phyloP scores from a whole-genome alignment of 306 rosid species.

The Prinsepia uniflora region DNA sequence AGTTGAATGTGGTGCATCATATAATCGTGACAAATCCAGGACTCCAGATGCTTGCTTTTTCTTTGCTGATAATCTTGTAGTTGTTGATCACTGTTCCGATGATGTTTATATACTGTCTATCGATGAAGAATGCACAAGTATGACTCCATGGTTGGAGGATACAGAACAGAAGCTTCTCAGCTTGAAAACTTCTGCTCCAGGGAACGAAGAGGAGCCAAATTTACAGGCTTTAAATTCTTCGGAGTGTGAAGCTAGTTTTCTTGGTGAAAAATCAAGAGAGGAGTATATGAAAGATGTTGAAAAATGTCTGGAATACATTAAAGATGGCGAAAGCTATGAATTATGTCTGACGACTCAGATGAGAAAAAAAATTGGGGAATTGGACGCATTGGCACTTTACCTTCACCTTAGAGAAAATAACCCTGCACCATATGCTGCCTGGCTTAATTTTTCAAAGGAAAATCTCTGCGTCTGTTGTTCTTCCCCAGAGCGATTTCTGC shows the following conservation, averaged over 20 bases:
- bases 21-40: slow-evolving; percentile 67
- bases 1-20: slow-evolving; percentile 70
- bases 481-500: slow-evolving; percentile 92
- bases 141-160: slow-evolving; percentile 63
- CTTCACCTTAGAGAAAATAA: slow-evolving; percentile 81
- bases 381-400: slow-evolving; percentile 64
- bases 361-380: slow-evolving; percentile 50
- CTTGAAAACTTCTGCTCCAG: slow-evolving; percentile 38
- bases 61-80: slow-evolving; percentile 84
- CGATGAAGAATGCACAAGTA: slow-evolving; percentile 41
- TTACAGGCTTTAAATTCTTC: slow-evolving; percentile 28
- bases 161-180: slow-evolving; percentile 66
- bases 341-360: slow-evolving; percentile 94
- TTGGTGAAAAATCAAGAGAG: slow-evolving; percentile 66
- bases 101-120: slow-evolving; percentile 81
- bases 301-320: slow-evolving; percentile 76
- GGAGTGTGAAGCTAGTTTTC: slow-evolving; percentile 42
- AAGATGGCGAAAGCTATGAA: slow-evolving; percentile 94
- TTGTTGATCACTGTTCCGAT: slow-evolving; percentile 68
- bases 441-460: slow-evolving; percentile 85
- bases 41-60: slow-evolving; percentile 96
- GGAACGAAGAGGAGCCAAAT: slow-evolving; percentile 31
- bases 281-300: slow-evolving; percentile 66
- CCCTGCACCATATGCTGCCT: slow-evolving; percentile 98
- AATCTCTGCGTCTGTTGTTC: slow-evolving; percentile 77